phyloP scores from a whole-genome alignment of 225 moss, liverwort and hornwort species.

The Polytrichum formosum region DNA sequence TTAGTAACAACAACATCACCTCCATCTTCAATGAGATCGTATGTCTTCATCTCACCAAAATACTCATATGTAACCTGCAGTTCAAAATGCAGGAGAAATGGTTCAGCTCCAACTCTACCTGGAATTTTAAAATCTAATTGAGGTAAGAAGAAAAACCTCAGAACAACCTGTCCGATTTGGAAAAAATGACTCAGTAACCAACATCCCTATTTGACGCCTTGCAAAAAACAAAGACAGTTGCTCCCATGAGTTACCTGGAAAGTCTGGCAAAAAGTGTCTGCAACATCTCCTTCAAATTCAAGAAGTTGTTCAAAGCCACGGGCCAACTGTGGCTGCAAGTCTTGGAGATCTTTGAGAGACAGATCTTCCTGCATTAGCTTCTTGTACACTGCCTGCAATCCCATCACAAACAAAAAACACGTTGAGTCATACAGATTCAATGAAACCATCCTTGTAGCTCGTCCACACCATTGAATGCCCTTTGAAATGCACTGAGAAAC shows the following conservation, averaged over 20 bases:
- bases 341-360: constrained; percentile 59
- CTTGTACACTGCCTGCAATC: constrained; percentile 71
- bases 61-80: constrained; percentile 70
- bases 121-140: constrained; percentile 1
- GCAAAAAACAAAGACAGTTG: background rate
- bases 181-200: background rate
- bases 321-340: constrained; percentile 61
- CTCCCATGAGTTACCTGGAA: constrained; percentile 49
- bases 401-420: background rate
- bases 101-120: constrained; percentile 1
- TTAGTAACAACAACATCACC: constrained; percentile 43
- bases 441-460: no score
- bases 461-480: no score
- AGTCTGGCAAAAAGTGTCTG: constrained; percentile 45
- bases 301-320: constrained; percentile 64
- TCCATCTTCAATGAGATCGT: constrained; percentile 61
- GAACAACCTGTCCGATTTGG: constrained; percentile 1
- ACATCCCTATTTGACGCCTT: background rate
- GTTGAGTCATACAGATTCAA: no score
- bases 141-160: background rate
- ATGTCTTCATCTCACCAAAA: constrained; percentile 67
- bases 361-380: constrained; percentile 42
- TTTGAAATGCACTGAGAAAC: no score
- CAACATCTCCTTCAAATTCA: constrained; percentile 62
- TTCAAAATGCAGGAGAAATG: background rate